Evolutionary conservation across 2,329 filamentous ascomycete species (phyloP).

Genomic region (Elsinoe perseae): DNA sequence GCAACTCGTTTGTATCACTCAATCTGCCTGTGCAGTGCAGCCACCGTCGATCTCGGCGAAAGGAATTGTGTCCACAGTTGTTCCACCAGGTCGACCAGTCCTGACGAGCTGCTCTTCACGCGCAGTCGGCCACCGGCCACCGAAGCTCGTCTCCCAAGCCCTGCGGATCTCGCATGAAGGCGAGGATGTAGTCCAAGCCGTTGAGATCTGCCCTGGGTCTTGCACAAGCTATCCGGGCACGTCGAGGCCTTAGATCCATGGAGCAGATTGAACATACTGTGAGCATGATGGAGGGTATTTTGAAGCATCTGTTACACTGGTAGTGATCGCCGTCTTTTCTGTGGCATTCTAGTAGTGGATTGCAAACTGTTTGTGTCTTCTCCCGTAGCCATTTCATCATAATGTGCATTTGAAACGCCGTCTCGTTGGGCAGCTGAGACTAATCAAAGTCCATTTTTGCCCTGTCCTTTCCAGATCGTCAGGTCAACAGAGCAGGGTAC

Average conservation of each 20-base stretch:
- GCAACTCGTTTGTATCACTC: too few relatives aligned
- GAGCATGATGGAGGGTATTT: slow-evolving; percentile 25
- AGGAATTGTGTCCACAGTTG: neutral
- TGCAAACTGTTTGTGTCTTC: neutral
- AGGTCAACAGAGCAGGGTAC: neutral
- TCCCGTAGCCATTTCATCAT: neutral
- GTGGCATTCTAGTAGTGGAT: slow-evolving; percentile 16
- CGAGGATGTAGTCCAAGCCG: slow-evolving; percentile 20
- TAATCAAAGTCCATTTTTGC: neutral
- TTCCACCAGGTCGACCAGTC: neutral
- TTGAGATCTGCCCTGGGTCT: slow-evolving; percentile 25
- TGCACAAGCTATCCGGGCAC: slow-evolving; percentile 27
- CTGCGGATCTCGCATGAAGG: slow-evolving; percentile 10
- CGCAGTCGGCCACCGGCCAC: neutral
- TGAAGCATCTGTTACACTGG: slow-evolving; percentile 19
- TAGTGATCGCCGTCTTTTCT: slow-evolving; percentile 18
- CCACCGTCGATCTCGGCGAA: slow-evolving; percentile 1
- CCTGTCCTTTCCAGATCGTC: neutral
- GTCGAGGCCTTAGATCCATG: slow-evolving; percentile 22
- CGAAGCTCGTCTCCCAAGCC: neutral
- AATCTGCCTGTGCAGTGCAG: neutral
- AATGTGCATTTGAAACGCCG: neutral
- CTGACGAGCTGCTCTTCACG: neutral
- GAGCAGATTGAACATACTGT: slow-evolving; percentile 21
- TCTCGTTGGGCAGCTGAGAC: neutral